A percentile compares a stretch with the other conserved stretches of the same genome.
Conservation (phyloP, 2,329 filamentous ascomycete genomes). For the Pseudopithomyces maydicus region DNA sequence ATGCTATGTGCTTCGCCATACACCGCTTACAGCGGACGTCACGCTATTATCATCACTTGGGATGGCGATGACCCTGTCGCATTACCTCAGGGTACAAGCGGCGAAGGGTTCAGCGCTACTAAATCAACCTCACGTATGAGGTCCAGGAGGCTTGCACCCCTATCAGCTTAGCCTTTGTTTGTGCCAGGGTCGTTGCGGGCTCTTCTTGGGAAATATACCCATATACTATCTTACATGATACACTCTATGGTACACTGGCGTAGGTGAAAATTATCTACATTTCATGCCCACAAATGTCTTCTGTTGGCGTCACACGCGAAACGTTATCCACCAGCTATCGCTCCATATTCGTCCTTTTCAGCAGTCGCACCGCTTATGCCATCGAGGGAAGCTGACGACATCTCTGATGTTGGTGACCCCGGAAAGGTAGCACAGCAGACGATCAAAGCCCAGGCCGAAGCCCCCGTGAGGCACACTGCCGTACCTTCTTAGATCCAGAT, state of each 20-base stretch:
- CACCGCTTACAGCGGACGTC: too few relatives aligned
- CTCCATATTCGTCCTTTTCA: conserved; percentile 27
- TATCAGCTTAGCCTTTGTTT: too few relatives aligned
- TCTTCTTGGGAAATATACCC: not conserved
- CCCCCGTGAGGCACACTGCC: conserved; percentile 92
- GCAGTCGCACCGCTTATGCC: conserved; percentile 61
- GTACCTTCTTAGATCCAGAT: conserved; percentile 84
- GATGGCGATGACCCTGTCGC: not conserved
- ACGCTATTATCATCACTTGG: not conserved
- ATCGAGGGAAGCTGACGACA: conserved; percentile 83
- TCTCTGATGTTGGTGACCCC: conserved; percentile 84
- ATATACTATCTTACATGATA: conserved; percentile 1
- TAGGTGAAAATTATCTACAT: not conserved
- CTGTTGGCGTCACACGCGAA: not conserved
- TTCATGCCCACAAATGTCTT: not conserved
- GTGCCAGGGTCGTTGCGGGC: too few relatives aligned
- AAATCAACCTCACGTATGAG: too few relatives aligned
- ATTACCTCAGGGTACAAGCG: not conserved
- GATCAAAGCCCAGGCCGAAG: conserved; percentile 89
- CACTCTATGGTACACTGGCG: not conserved
- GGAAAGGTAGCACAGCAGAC: conserved; percentile 80
- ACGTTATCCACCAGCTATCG: not conserved
- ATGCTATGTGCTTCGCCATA: too few relatives aligned
- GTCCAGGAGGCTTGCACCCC: too few relatives aligned
- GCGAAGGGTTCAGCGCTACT: not conserved